Evolutionary conservation across 352 stramenopile species (phyloP), one percentile per base, ranked within the genome.

Genomic region (Globisporangium recalcitrans): DNA sequence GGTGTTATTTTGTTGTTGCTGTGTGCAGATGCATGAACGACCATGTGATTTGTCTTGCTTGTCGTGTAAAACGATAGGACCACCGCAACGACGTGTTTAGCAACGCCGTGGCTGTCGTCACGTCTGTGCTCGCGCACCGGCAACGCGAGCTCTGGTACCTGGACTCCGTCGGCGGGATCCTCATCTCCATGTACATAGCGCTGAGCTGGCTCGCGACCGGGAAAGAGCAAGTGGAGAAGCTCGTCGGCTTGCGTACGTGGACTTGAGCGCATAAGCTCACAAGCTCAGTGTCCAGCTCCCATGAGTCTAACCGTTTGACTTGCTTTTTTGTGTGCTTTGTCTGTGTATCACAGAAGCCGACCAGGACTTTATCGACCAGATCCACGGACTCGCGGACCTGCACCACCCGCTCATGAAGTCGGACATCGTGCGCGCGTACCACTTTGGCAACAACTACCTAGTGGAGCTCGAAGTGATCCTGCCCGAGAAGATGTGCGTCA

Each of bases 401-500:
- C 88, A 97, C 65, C 88, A 97, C 60, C 81, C 82, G 10, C 62
- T 85, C 51, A 96, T 99, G 79, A 76, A 86, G 60, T 90, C 96
- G 2, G 96, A 99, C 70, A 97, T 98, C 31, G 77, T 96, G 26
- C 85, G 90, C 24, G 90, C 90, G 7, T 99, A 99, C 71, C 94
- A 98, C 68, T 99, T 98, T 70, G 96, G 96, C 61, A 96, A 95
- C 65, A 97, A 98, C 69, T 99, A 98, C 67, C 75, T 98, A 26
- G 85, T 94, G 24, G 85, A 94, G 62, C 69, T 94, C 58, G 85
- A 94, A 65, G 82, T 94, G 16, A 87, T 94, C 48, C 54, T 92
- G 51, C 94, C 95, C 1, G 78, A 90, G 54, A 77, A 88, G 24
- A 98, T 98, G 71, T 85, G 87, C 22, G 79, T 99, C 13, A 85